A percentile compares a stretch with the other conserved stretches of the same genome.
Evolutionary conservation across 192 early-diverging fungal species (phyloP).

Genomic region (Coemansia sp.): DNA sequence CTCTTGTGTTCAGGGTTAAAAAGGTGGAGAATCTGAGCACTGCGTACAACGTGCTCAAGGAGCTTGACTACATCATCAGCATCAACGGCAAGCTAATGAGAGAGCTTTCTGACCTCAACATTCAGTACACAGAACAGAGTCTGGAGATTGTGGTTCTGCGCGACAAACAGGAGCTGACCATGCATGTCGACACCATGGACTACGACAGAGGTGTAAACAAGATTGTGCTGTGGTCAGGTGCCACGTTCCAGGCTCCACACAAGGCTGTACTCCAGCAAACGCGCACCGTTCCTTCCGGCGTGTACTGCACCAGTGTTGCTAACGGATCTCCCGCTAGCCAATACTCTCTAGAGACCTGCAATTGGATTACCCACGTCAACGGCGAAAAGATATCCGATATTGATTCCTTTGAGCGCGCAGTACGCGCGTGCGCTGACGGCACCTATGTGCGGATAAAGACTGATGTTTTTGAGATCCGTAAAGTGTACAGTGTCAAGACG

Average conservation of each 20-base stretch:
- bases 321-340: conserved; percentile 67
- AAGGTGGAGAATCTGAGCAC: conserved; percentile 60
- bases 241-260: conserved; percentile 71
- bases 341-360: conserved; percentile 59
- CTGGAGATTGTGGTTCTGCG: conserved; percentile 67
- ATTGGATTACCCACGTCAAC: conserved; percentile 71
- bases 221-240: conserved; percentile 84
- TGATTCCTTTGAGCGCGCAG: conserved; percentile 62
- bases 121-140: conserved; percentile 56
- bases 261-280: conserved; percentile 70
- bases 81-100: conserved; percentile 66
- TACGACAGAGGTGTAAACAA: conserved; percentile 62
- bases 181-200: conserved; percentile 67
- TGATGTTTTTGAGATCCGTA: conserved; percentile 42
- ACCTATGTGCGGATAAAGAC: conserved; percentile 49
- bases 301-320: conserved; percentile 62
- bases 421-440: conserved; percentile 58
- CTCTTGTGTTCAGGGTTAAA: conserved; percentile 60
- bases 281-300: conserved; percentile 62
- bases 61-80: conserved; percentile 69
- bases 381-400: conserved; percentile 60
- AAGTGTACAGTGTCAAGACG: conserved; percentile 68
- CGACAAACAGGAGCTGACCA: conserved; percentile 64
- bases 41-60: conserved; percentile 58
- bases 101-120: conserved; percentile 61